Percentiles rank a stretch among this genome's conserved stretches.
phyloP scores from a whole-genome alignment of 129 eudicot species.

The Flaveria robusta region DNA sequence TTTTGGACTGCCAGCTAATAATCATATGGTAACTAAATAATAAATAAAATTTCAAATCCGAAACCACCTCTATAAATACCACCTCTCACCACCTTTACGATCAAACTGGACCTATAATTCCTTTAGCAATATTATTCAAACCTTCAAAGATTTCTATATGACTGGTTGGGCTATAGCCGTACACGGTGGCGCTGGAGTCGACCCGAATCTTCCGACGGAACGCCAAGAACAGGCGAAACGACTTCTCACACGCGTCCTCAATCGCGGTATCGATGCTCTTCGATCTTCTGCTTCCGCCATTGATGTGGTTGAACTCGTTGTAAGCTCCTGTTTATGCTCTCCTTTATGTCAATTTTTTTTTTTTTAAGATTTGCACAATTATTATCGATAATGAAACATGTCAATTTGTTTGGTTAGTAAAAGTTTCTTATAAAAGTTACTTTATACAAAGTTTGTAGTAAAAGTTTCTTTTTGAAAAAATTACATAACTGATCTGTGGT shows the following conservation, averaged over 20 bases:
- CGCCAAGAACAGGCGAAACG: conserved; percentile 78
- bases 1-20: conserved; percentile 28
- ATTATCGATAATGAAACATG: too few relatives aligned
- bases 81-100: conserved; percentile 12
- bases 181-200: conserved; percentile 97
- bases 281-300: conserved; percentile 71
- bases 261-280: conserved; percentile 72
- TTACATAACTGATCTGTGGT: too few relatives aligned
- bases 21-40: background rate
- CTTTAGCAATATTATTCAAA: background rate
- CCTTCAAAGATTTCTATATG: conserved; percentile 35
- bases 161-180: conserved; percentile 94
- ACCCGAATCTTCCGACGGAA: conserved; percentile 81
- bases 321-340: conserved; percentile 30
- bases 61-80: background rate
- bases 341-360: background rate
- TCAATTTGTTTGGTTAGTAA: too few relatives aligned
- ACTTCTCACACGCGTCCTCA: conserved; percentile 71
- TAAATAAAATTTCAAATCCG: conserved; percentile 5
- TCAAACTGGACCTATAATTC: too few relatives aligned
- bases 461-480: too few relatives aligned
- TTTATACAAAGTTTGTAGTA: too few relatives aligned
- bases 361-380: background rate
- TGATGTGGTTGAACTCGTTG: conserved; percentile 90
- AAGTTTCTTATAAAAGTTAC: too few relatives aligned